These are phyloP conservation scores for Myxozyma melibiosi DNA, from an alignment of 805 yeast species.

Conservation along the genomic window DNA sequence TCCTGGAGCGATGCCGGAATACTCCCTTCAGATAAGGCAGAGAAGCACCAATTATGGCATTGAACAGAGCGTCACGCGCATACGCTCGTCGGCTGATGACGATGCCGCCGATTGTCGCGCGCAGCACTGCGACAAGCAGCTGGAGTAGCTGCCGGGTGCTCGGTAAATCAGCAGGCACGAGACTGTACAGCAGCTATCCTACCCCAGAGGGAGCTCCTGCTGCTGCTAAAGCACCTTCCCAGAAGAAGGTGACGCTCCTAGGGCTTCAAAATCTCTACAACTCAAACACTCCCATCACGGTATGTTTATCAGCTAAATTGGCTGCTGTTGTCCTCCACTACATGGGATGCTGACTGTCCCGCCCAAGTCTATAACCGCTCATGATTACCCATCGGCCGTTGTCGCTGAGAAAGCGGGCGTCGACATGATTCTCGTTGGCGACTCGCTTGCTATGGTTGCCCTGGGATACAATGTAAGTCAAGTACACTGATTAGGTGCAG, in stretches of 20 bases:
- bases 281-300: constrained; percentile 48
- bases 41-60: too few relatives aligned
- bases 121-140: too few relatives aligned
- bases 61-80: too few relatives aligned
- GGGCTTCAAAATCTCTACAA: constrained; percentile 45
- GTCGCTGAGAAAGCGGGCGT: constrained; percentile 66
- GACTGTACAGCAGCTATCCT: constrained; percentile 22
- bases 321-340: not conserved
- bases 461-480: constrained; percentile 65
- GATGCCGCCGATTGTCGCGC: too few relatives aligned
- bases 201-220: constrained; percentile 1
- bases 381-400: constrained; percentile 76
- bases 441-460: constrained; percentile 89
- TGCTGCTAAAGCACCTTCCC: not conserved
- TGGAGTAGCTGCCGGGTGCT: too few relatives aligned
- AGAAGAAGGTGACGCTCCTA: constrained; percentile 43
- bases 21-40: too few relatives aligned
- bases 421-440: constrained; percentile 83
- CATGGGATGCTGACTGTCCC: constrained; percentile 37
- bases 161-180: too few relatives aligned
- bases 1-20: too few relatives aligned
- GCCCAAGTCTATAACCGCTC: constrained; percentile 70
- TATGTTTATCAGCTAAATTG: constrained; percentile 27
- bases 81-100: too few relatives aligned
- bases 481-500: not conserved